Evolutionary conservation across 176 grass and related monocot genomes (phyloP), one percentile per base, ranked within the genome.

Genomic region (Metroxylon sagu): DNA sequence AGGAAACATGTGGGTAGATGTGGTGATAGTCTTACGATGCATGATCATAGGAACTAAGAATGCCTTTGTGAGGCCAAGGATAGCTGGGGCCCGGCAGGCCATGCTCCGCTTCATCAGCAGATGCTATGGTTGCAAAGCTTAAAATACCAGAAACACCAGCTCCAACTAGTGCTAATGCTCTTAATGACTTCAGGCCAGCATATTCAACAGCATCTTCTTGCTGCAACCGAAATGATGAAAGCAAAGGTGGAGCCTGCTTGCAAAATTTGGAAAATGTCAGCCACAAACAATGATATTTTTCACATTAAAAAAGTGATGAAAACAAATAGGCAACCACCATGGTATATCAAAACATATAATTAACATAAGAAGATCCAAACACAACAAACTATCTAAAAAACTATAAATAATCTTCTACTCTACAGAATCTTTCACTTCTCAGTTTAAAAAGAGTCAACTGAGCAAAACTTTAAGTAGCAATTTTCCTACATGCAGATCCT

Each of bases 21-120:
- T 43, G 2, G 35, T 43, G 8, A 2, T 70, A 53, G 29, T 80
- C 92, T 91, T 82, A 97, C 93, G 93, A 98, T 61, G 84, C 81
- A 27, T 98, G 87, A 53, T 92, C 93, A 30, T 92, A 98, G 35
- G 93, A 98, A 69, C 93, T 98, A 68, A 98, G 82, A 54, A 98
- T 99, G 60, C 94, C 94, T 51, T 84, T 71, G 71, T 99, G 94
- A 28, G 94, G 94, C 94, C 94, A 99, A 21, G 94, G 94, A 72
- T 99, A 98, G 10, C 64, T 72, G 26, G 84, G 73, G n/a, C 81
- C 73, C 16, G 79, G 71, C 61, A 98, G 72, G 17, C 93, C 87
- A 83, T 92, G 93, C 73, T 92, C 93, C 61, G 87, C 78, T 80
- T 98, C 93, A 79, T 98, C 93, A 65, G 93, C 93, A 71, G 76